Evolutionary conservation across 805 yeast species (phyloP).

Genomic region (Wickerhamiella brachini): DNA sequence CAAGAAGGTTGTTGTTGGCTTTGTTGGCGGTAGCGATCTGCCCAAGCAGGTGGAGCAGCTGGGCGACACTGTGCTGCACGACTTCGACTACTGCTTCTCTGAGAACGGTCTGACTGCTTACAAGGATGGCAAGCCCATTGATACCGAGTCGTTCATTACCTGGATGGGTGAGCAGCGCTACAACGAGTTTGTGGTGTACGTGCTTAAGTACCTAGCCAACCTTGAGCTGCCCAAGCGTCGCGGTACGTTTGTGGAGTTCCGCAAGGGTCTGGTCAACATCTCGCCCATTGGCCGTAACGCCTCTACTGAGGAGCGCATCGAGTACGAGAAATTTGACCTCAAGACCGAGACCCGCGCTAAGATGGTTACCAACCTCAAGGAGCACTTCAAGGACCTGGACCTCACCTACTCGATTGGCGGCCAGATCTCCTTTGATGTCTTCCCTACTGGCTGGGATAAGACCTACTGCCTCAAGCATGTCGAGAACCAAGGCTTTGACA

Average conservation of each 20-base stretch:
- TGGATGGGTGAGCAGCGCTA: slow-evolving; percentile 96
- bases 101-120: slow-evolving; percentile 98
- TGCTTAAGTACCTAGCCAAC: slow-evolving; percentile 69
- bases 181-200: slow-evolving; percentile 75
- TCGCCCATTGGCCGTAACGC: slow-evolving; percentile 99
- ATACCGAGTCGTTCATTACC: slow-evolving; percentile 83
- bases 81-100: slow-evolving; percentile 90
- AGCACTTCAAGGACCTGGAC: slow-evolving; percentile 63
- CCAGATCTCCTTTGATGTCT: slow-evolving; percentile 96
- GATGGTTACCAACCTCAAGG: slow-evolving; percentile 73
- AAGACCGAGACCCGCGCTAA: slow-evolving; percentile 68
- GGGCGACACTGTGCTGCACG: slow-evolving; percentile 58
- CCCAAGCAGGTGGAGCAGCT: slow-evolving; percentile 92
- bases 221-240: slow-evolving; percentile 91
- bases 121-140: slow-evolving; percentile 75
- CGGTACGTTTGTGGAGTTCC: slow-evolving; percentile 97
- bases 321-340: slow-evolving; percentile 75
- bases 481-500: slow-evolving; percentile 65
- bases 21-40: slow-evolving; percentile 95
- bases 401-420: slow-evolving; percentile 98
- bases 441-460: slow-evolving; percentile 99
- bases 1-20: slow-evolving; percentile 88
- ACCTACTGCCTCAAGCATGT: slow-evolving; percentile 95
- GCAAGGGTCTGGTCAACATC: slow-evolving; percentile 98
- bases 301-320: slow-evolving; percentile 83